These are phyloP conservation scores for Chrysopogon serrulatus DNA, from an alignment of 176 grass and related monocot species.

Conservation along the genomic window DNA sequence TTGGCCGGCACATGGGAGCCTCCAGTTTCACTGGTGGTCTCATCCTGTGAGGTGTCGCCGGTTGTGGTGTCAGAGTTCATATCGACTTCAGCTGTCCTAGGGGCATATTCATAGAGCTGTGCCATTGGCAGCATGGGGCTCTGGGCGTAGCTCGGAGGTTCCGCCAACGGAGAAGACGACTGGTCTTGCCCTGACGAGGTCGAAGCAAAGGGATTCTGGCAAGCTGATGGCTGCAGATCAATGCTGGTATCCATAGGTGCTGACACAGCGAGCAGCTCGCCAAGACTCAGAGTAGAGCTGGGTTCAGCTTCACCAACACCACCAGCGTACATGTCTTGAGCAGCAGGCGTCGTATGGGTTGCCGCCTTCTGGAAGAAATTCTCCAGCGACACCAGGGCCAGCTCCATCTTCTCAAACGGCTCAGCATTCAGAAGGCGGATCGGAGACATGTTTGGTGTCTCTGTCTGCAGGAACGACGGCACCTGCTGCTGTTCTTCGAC, in stretches of 20 bases:
- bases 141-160: constrained; percentile 5
- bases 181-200: not conserved
- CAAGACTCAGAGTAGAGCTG: constrained; percentile 17
- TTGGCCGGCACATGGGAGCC: not conserved
- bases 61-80: constrained; percentile 39
- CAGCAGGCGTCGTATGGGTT: not conserved
- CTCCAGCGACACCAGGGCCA: constrained; percentile 63
- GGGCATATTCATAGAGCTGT: constrained; percentile 2
- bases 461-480: not conserved
- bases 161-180: not conserved
- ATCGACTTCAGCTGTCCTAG: constrained; percentile 17
- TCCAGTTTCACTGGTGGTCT: constrained; percentile 5
- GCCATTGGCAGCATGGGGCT: constrained; percentile 24
- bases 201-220: not conserved
- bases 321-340: constrained; percentile 36
- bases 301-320: constrained; percentile 4
- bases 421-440: constrained; percentile 3
- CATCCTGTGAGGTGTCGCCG: constrained; percentile 42
- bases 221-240: constrained; percentile 16
- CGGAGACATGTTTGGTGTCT: not conserved
- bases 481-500: constrained; percentile 22
- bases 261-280: constrained; percentile 26
- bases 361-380: constrained; percentile 55
- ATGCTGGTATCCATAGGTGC: constrained; percentile 22
- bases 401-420: constrained; percentile 70